phyloP scores from a whole-genome alignment of 768 basidiomycete genomes.

The Wakefieldia striispora region DNA sequence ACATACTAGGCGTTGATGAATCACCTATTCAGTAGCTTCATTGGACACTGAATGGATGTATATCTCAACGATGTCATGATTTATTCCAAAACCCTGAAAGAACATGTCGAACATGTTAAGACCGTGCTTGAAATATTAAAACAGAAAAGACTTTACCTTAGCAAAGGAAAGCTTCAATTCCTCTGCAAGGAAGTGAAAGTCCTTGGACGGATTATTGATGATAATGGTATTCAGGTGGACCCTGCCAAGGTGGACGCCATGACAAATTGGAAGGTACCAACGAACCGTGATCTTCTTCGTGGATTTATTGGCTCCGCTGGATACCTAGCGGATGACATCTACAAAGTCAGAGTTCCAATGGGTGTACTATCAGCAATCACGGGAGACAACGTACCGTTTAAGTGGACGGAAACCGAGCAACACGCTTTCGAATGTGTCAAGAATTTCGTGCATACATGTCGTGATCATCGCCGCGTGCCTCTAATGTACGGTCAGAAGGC shows the following conservation, averaged over 20 bases:
- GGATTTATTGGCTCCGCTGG: not conserved
- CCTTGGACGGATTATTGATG: conserved; percentile 36
- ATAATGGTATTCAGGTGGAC: conserved; percentile 43
- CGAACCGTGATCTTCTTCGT: not conserved
- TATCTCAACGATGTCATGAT: conserved; percentile 11
- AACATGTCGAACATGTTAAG: conserved; percentile 30
- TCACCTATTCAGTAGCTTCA: not conserved
- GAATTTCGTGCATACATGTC: not conserved
- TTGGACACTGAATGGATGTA: not conserved
- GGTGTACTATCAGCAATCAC: not conserved
- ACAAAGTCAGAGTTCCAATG: not conserved
- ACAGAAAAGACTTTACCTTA: conserved; percentile 37
- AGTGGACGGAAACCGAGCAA: not conserved
- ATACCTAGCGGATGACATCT: not conserved
- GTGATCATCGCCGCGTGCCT: not conserved
- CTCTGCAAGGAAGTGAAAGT: conserved; percentile 30
- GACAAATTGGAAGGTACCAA: conserved; percentile 3
- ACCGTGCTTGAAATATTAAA: conserved; percentile 35
- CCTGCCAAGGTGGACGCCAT: conserved; percentile 42
- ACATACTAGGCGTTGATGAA: conserved; percentile 38
- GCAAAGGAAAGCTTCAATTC: conserved; percentile 34
- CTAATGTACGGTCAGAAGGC: not conserved
- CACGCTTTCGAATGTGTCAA: not conserved
- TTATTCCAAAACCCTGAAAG: too few species aligned
- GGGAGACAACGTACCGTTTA: not conserved